A percentile compares a stretch with the other conserved stretches of the same genome.
Conservation (phyloP, 2,329 filamentous ascomycete genomes). For the Cadophora sp. region DNA sequence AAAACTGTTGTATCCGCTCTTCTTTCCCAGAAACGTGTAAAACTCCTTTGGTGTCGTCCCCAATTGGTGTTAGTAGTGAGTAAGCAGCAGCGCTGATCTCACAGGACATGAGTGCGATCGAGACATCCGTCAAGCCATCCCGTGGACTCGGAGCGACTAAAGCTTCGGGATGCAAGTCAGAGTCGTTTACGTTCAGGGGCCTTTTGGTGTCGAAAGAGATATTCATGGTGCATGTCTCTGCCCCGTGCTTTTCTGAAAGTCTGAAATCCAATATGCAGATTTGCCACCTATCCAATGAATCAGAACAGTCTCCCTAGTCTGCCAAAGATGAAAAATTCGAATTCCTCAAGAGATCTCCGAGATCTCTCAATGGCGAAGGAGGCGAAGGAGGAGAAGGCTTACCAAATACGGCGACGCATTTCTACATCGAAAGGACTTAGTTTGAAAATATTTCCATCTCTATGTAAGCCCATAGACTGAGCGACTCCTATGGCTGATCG, state of each 20-base stretch:
- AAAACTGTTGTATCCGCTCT: conserved; percentile 15
- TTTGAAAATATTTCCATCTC: conserved; percentile 49
- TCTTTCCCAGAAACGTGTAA: conserved; percentile 11
- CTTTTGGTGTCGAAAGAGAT: conserved; percentile 38
- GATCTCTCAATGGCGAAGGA: neutral
- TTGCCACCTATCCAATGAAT: conserved; percentile 50
- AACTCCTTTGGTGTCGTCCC: neutral
- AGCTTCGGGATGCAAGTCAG: conserved; percentile 56
- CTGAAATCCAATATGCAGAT: conserved; percentile 64
- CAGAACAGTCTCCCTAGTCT: neutral
- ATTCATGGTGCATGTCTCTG: conserved; percentile 14
- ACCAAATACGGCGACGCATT: conserved; percentile 65
- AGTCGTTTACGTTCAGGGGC: conserved; percentile 65
- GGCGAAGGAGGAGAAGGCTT: neutral
- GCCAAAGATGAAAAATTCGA: neutral
- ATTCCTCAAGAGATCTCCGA: neutral
- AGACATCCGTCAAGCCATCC: conserved; percentile 61
- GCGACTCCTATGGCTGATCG: conserved; percentile 63
- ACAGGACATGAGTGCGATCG: conserved; percentile 45
- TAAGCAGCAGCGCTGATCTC: conserved; percentile 19
- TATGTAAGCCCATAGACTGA: conserved; percentile 52
- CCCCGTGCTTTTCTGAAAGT: conserved; percentile 51
- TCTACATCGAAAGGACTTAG: conserved; percentile 60
- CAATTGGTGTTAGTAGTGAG: neutral
- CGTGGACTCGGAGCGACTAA: conserved; percentile 54